Percentiles rank a stretch among this genome's conserved stretches.
Conservation (phyloP, 1,284 basidiomycete species). For the Malassezia pachydermatis region DNA sequence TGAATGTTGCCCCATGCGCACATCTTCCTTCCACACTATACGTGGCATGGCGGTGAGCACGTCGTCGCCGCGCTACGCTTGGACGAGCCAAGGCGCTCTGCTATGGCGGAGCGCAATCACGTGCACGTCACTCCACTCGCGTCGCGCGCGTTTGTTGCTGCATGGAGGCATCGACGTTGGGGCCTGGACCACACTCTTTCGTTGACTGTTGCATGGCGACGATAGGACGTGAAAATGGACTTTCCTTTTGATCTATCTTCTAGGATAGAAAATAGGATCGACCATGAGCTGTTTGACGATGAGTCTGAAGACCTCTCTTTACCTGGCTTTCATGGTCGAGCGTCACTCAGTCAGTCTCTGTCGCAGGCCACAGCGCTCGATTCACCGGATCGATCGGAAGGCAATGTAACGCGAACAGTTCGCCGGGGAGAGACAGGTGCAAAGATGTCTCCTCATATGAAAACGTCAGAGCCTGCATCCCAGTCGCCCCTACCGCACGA, state of each 20-base stretch:
- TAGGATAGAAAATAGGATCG: constrained; percentile 15
- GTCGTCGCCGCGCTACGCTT: no score
- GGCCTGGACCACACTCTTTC: no score
- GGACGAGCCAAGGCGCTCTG: background rate
- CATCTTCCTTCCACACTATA: no score
- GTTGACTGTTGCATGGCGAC: background rate
- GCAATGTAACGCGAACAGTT: no score
- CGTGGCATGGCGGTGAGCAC: no score
- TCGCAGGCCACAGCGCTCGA: background rate
- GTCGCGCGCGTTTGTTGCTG: constrained; percentile 5
- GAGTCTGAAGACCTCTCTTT: constrained; percentile 15
- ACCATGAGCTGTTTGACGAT: constrained; percentile 12
- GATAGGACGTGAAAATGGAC: constrained; percentile 9
- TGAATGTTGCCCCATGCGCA: no score
- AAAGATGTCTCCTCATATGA: no score
- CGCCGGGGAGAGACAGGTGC: no score
- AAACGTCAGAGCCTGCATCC: background rate
- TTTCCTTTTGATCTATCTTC: constrained; percentile 13
- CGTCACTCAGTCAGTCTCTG: constrained; percentile 4
- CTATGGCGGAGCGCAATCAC: no score
- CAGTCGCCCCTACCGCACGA: background rate
- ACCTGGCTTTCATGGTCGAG: constrained; percentile 10
- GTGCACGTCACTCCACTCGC: constrained; percentile 6
- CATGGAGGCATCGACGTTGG: no score
- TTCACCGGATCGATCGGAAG: background rate